A percentile compares a stretch with the other conserved stretches of the same genome.
phyloP scores from a whole-genome alignment of 2,329 filamentous ascomycete species.

The Fusarium drepaniforme region DNA sequence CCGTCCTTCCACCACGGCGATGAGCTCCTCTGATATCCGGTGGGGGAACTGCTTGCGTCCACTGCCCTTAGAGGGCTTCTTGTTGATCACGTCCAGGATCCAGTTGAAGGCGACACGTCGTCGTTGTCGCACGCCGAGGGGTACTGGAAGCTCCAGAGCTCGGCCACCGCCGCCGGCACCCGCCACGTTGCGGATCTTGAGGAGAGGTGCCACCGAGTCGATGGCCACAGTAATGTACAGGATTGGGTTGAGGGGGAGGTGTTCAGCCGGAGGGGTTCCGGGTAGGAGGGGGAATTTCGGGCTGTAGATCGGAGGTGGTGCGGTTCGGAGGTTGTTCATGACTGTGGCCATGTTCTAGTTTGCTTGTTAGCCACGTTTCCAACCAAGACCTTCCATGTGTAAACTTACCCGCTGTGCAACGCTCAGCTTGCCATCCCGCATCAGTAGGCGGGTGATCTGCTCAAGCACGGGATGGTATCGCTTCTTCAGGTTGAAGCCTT shows the following conservation, averaged over 20 bases:
- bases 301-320: conserved; percentile 81
- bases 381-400: background rate
- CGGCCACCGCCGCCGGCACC: conserved; percentile 89
- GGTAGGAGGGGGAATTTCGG: conserved; percentile 79
- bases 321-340: conserved; percentile 86
- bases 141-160: conserved; percentile 84
- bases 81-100: conserved; percentile 88
- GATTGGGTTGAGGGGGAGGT: conserved; percentile 90
- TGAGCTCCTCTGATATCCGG: conserved; percentile 86
- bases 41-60: conserved; percentile 80
- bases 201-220: conserved; percentile 90
- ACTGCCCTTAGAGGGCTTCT: conserved; percentile 79
- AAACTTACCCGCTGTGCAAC: conserved; percentile 84
- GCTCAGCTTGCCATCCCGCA: conserved; percentile 91
- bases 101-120: conserved; percentile 85
- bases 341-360: conserved; percentile 85
- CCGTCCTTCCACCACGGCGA: conserved; percentile 88
- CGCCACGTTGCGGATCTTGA: conserved; percentile 81
- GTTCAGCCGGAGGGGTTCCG: conserved; percentile 79
- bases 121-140: conserved; percentile 80
- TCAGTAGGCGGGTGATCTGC: conserved; percentile 91
- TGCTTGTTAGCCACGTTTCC: conserved; percentile 20
- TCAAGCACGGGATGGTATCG: conserved; percentile 88
- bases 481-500: conserved; percentile 75
- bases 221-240: conserved; percentile 91